phyloP scores from a whole-genome alignment of 148 eudicot genomes.

The Cornus suecica region DNA sequence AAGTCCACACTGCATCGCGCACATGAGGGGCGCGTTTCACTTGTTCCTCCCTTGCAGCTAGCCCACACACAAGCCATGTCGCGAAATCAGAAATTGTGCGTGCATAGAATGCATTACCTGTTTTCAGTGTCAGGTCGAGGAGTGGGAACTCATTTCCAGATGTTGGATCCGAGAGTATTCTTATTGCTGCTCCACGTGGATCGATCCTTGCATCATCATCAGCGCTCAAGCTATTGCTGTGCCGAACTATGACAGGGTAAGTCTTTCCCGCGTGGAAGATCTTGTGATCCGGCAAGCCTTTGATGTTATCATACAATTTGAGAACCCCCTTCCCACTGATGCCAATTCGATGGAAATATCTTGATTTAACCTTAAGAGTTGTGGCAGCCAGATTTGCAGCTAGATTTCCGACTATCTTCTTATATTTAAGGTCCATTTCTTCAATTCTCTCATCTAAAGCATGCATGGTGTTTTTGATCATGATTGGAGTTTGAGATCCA shows the following conservation, averaged over 20 bases:
- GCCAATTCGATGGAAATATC: conserved; percentile 57
- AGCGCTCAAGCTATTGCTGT: conserved; percentile 52
- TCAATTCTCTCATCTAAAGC: conserved; percentile 46
- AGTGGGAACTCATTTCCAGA: conserved; percentile 18
- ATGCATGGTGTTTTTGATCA: conserved; percentile 45
- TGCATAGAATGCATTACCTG: conserved; percentile 54
- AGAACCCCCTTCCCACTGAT: conserved; percentile 38
- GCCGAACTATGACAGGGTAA: conserved; percentile 40
- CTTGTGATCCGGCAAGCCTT: conserved; percentile 45
- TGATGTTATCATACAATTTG: conserved; percentile 34
- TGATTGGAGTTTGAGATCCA: conserved; percentile 46
- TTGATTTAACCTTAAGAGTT: conserved; percentile 45
- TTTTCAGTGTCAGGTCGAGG: conserved; percentile 48
- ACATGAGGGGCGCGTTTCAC: conserved; percentile 45
- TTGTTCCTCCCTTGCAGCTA: conserved; percentile 47
- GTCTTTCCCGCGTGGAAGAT: conserved; percentile 38
- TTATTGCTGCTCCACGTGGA: conserved; percentile 51
- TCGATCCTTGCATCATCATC: conserved; percentile 61
- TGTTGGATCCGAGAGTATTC: conserved; percentile 32
- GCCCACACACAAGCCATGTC: conserved; percentile 54
- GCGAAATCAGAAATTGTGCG: conserved; percentile 52
- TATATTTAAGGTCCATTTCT: conserved; percentile 49
- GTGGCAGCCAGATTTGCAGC: conserved; percentile 58
- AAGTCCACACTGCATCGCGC: conserved; percentile 52
- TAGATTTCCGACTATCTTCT: conserved; percentile 48